Conservation (phyloP, 306 rosid species). For the Quercus gilva region DNA sequence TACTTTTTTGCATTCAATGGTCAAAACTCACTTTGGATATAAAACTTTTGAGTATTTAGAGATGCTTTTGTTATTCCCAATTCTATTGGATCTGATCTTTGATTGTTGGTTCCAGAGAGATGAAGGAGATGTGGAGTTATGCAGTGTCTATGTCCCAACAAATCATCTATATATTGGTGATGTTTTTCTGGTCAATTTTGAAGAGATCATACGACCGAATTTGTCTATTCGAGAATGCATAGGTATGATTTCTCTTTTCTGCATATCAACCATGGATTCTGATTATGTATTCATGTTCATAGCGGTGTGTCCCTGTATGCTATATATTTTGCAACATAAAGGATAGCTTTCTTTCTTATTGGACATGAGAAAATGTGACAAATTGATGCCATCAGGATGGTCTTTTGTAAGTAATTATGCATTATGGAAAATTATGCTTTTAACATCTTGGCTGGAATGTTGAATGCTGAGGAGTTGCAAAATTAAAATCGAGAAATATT, state of each 20-base stretch:
- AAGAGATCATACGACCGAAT: conserved; percentile 79
- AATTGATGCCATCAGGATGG: not conserved
- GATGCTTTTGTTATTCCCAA: not conserved
- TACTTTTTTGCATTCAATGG: not conserved
- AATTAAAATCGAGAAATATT: not conserved
- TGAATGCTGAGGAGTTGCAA: not conserved
- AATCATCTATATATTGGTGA: conserved; percentile 88
- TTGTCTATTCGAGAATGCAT: conserved; percentile 88
- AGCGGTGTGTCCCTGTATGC: not conserved
- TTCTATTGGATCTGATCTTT: not conserved
- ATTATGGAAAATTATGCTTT: not conserved
- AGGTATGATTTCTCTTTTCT: conserved; percentile 42
- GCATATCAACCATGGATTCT: not conserved
- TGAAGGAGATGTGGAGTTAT: conserved; percentile 76
- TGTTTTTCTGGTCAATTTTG: conserved; percentile 67
- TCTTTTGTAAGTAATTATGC: not conserved
- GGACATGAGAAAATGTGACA: not conserved
- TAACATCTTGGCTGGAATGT: too few relatives aligned
- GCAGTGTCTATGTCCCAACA: conserved; percentile 88
- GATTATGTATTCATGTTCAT: not conserved
- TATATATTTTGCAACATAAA: not conserved
- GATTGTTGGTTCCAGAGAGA: conserved; percentile 45
- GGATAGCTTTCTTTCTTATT: not conserved
- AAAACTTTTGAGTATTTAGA: too few relatives aligned
- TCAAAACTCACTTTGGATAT: not conserved